A percentile compares a stretch with the other conserved stretches of the same genome.
phyloP scores from a whole-genome alignment of 306 rosid genomes.

The Betula pendula region DNA sequence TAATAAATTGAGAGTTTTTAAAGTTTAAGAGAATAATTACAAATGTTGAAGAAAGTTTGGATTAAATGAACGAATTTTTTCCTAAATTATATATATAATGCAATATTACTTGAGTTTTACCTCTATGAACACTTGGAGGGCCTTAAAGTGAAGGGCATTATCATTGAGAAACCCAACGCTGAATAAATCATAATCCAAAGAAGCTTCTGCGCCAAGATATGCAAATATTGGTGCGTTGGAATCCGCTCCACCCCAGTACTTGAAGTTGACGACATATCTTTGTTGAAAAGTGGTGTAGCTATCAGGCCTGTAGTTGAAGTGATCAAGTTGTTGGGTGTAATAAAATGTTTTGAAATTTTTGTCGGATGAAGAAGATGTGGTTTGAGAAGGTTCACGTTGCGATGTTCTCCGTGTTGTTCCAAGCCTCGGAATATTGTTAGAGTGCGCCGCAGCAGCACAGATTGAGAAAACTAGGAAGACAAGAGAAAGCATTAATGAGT shows the following conservation, averaged over 20 bases:
- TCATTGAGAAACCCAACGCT: conserved; percentile 51
- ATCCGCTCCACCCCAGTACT: conserved; percentile 67
- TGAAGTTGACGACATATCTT: conserved; percentile 59
- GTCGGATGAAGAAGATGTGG: not conserved
- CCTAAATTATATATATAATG: too few species aligned
- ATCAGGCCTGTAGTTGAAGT: conserved; percentile 66
- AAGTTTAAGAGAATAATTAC: too few species aligned
- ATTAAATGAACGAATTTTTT: too few species aligned
- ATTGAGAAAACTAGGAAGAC: conserved; percentile 22
- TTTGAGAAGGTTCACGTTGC: conserved; percentile 17
- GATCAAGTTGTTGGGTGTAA: conserved; percentile 62
- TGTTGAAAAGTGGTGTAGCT: conserved; percentile 63
- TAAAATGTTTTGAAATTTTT: conserved; percentile 45
- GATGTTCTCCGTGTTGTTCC: conserved; percentile 40
- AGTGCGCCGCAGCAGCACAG: conserved; percentile 11
- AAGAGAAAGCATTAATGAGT: conserved; percentile 24
- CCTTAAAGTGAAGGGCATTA: conserved; percentile 56
- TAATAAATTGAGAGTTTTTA: too few species aligned
- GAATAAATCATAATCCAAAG: conserved; percentile 32
- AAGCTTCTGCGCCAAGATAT: conserved; percentile 58
- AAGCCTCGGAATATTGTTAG: conserved; percentile 42
- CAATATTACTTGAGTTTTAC: conserved; percentile 20
- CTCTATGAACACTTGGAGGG: conserved; percentile 70
- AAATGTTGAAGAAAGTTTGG: too few species aligned
- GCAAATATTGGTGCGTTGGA: conserved; percentile 62